These are phyloP conservation scores for Epichloe coenophiala DNA, from an alignment of 2,329 filamentous ascomycete genomes.

Conservation along the genomic window DNA sequence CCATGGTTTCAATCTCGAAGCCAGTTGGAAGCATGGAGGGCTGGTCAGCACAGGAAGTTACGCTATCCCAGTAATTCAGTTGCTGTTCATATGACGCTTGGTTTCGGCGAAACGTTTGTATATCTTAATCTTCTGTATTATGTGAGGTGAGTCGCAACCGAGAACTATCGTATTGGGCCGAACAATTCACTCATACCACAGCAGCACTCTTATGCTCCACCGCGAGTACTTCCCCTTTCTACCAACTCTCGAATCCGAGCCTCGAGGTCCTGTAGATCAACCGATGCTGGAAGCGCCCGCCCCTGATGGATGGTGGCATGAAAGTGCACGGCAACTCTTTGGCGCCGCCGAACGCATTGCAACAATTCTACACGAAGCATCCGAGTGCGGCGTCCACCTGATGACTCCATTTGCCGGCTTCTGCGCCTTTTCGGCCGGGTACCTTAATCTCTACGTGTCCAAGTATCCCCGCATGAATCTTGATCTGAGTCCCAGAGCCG, in stretches of 20 bases:
- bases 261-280: conserved; percentile 25
- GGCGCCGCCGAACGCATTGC: conserved; percentile 22
- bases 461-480: conserved; percentile 29
- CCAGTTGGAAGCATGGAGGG: conserved; percentile 22
- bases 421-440: conserved; percentile 31
- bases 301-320: conserved; percentile 26
- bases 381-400: conserved; percentile 21
- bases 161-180: background rate
- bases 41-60: conserved; percentile 19
- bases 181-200: background rate
- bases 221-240: conserved; percentile 32
- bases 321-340: conserved; percentile 23
- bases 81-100: conserved; percentile 24
- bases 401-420: conserved; percentile 30
- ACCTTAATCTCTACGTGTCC: conserved; percentile 26
- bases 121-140: conserved; percentile 31
- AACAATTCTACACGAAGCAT: conserved; percentile 22
- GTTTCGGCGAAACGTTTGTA: conserved; percentile 26
- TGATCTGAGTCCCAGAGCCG: conserved; percentile 14
- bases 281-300: conserved; percentile 24
- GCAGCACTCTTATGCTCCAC: conserved; percentile 26
- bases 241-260: conserved; percentile 20
- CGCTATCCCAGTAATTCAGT: conserved; percentile 24
- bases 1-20: conserved; percentile 19
- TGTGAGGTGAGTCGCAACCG: conserved; percentile 19